phyloP scores from a whole-genome alignment of 768 basidiomycete genomes.

The Boletus tylopilopsis region DNA sequence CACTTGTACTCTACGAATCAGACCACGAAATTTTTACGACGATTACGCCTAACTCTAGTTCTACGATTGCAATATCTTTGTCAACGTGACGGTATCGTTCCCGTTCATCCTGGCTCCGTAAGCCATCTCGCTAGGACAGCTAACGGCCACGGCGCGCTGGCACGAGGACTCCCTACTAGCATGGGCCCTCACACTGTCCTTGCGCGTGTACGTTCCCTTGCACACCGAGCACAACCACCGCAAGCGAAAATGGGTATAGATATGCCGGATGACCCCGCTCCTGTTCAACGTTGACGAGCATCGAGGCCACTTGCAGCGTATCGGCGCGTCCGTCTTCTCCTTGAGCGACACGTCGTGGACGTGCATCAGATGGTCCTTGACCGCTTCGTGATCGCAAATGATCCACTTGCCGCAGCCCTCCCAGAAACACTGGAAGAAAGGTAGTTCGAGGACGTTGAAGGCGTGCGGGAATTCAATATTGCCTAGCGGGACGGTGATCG shows the following conservation, averaged over 20 bases:
- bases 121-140: conserved; percentile 13
- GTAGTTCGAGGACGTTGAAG: neutral
- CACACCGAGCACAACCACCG: conserved; percentile 22
- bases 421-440: conserved; percentile 21
- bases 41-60: neutral
- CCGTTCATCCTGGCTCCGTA: conserved; percentile 3
- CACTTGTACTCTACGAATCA: conserved; percentile 16
- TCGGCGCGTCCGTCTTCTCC: neutral
- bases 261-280: conserved; percentile 14
- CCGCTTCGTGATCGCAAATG: conserved; percentile 9
- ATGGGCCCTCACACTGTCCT: conserved; percentile 16
- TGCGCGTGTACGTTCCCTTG: conserved; percentile 6
- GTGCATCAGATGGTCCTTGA: conserved; percentile 12
- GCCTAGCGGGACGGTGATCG: conserved; percentile 3
- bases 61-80: conserved; percentile 12
- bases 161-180: conserved; percentile 1
- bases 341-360: conserved; percentile 8
- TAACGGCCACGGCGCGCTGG: neutral
- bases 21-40: conserved; percentile 3
- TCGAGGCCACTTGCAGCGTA: conserved; percentile 10
- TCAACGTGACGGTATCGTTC: conserved; percentile 15
- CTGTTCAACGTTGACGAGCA: conserved; percentile 7
- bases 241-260: conserved; percentile 13
- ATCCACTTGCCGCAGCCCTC: conserved; percentile 17
- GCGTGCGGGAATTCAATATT: conserved; percentile 6